Percentiles rank a stretch among this genome's conserved stretches.
phyloP scores from a whole-genome alignment of 2,329 filamentous ascomycete species.

The Talaromyces piceae region DNA sequence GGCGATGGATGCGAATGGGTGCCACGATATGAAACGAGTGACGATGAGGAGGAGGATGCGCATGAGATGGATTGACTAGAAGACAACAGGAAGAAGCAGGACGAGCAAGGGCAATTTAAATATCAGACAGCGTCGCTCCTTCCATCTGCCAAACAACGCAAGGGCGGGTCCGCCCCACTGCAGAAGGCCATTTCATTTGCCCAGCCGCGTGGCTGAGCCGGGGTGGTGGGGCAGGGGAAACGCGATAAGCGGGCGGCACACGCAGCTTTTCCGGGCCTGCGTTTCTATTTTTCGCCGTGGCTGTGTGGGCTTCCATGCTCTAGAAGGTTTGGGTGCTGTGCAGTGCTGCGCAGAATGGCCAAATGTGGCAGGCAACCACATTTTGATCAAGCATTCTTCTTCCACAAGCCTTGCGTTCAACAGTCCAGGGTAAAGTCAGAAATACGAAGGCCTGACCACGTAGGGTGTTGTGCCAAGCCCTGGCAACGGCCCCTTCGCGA shows the following conservation, averaged over 20 bases:
- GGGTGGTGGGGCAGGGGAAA: too few relatives aligned
- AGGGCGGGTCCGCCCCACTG: neutral
- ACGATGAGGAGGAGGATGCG: too few relatives aligned
- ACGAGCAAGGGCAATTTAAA: too few relatives aligned
- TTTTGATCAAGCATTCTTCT: neutral
- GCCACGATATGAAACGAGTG: neutral
- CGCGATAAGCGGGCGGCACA: conserved; percentile 4
- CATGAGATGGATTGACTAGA: too few relatives aligned
- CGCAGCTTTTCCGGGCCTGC: neutral
- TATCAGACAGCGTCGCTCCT: too few relatives aligned
- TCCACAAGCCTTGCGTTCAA: neutral
- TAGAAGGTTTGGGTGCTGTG: too few relatives aligned
- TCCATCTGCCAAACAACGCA: neutral
- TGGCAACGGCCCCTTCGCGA: neutral
- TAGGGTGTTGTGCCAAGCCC: neutral
- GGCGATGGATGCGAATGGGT: neutral
- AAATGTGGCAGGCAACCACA: neutral
- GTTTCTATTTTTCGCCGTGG: conserved; percentile 10
- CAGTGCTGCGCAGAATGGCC: neutral
- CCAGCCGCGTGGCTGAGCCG: conserved; percentile 5
- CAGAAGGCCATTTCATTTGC: neutral
- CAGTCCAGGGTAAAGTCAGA: neutral
- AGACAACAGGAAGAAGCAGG: too few relatives aligned
- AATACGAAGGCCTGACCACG: too few relatives aligned
- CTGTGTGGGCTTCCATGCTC: too few relatives aligned